Evolutionary conservation across 176 grass and related monocot genomes (phyloP), one percentile per base, ranked within the genome.

Genomic region (Tuctoria greenei): DNA sequence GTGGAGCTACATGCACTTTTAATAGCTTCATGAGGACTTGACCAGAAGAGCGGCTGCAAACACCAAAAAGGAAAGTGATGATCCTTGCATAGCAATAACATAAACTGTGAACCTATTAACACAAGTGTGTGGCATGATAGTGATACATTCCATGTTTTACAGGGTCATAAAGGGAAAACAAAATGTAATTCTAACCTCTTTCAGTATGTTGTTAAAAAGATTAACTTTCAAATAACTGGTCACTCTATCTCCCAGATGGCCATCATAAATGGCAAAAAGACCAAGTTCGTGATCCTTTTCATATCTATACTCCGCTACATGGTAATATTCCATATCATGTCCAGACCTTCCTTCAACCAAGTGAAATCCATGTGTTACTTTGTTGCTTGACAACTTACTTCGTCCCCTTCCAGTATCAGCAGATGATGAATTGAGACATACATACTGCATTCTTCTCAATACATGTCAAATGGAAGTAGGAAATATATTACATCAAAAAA

Each of bases 261-360:
- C 95, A 79, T 97, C 91, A 72, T 88, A 97, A 83, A 97, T 97
- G 72, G 95, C 95, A 87, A 97, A 97, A 26, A 97, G 69, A 34
- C 88, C 91, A 82, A 93, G 77, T 61, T 97, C 91, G 7, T 86
- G 88, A 73, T 61, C 38, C 34, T 92, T 90, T 79, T 90, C 84
- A 26, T 71, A 83, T 86, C 86, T 97, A 78, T 98, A 98, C 64
- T 89, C 79, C 4, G 91, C 88, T 57, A 91, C 95, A 86, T 89
- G 95, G 43, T 93, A 92, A 74, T 98, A 91, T 81, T 98, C 95
- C 95, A 98, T 98, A 59, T 94, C 86, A 82, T 98, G 91, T 17
- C 88, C 89, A 79, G 89, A 86, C 87, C 80, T 90, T 54, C 95
- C 86, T 87, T 98, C 91, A 5, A 88, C 84, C 84, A 98, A 80